Percentiles rank a stretch among this genome's conserved stretches.
phyloP scores from a whole-genome alignment of 805 yeast species.

The Hanseniaspora taiwanica region DNA sequence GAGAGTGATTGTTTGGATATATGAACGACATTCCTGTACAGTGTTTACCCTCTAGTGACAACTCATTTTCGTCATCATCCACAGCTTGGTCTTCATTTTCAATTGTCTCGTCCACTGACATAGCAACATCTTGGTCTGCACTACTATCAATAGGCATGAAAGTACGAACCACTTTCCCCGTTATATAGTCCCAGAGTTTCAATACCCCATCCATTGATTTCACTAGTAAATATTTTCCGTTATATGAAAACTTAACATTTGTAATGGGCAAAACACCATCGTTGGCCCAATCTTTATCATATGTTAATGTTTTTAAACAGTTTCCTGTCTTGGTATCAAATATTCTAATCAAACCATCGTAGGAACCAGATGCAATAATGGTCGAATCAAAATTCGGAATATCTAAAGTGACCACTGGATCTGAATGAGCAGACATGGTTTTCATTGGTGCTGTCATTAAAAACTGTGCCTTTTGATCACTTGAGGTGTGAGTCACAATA shows the following conservation, averaged over 20 bases:
- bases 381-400: conserved; percentile 70
- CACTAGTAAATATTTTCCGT: conserved; percentile 66
- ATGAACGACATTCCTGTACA: not conserved
- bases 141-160: conserved; percentile 17
- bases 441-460: conserved; percentile 48
- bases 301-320: conserved; percentile 79
- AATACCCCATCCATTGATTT: conserved; percentile 70
- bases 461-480: conserved; percentile 1
- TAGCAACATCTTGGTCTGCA: not conserved
- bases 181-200: conserved; percentile 77
- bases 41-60: not conserved
- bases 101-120: not conserved
- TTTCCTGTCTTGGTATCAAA: conserved; percentile 86
- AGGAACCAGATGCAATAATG: conserved; percentile 67
- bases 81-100: not conserved
- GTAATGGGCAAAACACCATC: conserved; percentile 51
- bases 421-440: conserved; percentile 85
- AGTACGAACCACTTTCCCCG: conserved; percentile 69
- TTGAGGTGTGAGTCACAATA: conserved; percentile 1
- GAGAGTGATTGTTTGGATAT: not conserved
- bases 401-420: conserved; percentile 69
- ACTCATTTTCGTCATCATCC: not conserved
- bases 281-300: conserved; percentile 60
- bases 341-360: conserved; percentile 79
- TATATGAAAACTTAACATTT: conserved; percentile 60